Evolutionary conservation across 495 filamentous ascomycete genomes (phyloP).

Genomic region (Xanthoparmelia taractica): DNA sequence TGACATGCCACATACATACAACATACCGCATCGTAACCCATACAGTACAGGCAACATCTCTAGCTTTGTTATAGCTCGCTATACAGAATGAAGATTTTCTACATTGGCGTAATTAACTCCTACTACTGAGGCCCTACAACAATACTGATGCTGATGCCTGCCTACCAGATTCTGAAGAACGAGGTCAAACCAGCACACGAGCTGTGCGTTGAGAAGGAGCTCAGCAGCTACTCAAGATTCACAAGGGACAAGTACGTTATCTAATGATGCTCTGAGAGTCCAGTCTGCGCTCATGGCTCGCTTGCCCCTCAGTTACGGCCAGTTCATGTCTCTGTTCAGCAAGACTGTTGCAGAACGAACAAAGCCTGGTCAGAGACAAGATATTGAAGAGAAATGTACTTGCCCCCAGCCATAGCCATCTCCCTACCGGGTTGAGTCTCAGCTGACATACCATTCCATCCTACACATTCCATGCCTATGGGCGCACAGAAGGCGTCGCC

Average conservation of each 20-base stretch:
- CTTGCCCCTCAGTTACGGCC: constrained; percentile 37
- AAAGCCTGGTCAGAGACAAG: constrained; percentile 77
- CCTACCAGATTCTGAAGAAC: constrained; percentile 67
- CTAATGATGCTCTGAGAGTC: background rate
- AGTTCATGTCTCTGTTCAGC: constrained; percentile 49
- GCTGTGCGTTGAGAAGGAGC: constrained; percentile 71
- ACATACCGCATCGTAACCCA: no score
- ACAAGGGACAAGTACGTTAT: constrained; percentile 56
- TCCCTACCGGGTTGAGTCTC: background rate
- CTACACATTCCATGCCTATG: constrained; percentile 86
- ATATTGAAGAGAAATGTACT: constrained; percentile 78
- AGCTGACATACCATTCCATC: constrained; percentile 30
- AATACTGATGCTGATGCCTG: constrained; percentile 18
- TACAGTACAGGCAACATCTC: background rate
- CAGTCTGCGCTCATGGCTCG: constrained; percentile 7
- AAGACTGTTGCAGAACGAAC: constrained; percentile 72
- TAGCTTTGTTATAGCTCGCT: background rate
- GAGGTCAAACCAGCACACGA: constrained; percentile 70
- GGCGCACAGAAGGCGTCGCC: constrained; percentile 75
- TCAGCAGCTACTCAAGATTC: constrained; percentile 74
- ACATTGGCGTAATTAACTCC: constrained; percentile 66
- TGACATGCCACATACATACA: no score
- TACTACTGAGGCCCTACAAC: constrained; percentile 6
- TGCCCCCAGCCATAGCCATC: constrained; percentile 14
- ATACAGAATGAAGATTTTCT: constrained; percentile 80